Evolutionary conservation across 108 stramenopile genomes (phyloP).

Genomic region (Tribonema minus): DNA sequence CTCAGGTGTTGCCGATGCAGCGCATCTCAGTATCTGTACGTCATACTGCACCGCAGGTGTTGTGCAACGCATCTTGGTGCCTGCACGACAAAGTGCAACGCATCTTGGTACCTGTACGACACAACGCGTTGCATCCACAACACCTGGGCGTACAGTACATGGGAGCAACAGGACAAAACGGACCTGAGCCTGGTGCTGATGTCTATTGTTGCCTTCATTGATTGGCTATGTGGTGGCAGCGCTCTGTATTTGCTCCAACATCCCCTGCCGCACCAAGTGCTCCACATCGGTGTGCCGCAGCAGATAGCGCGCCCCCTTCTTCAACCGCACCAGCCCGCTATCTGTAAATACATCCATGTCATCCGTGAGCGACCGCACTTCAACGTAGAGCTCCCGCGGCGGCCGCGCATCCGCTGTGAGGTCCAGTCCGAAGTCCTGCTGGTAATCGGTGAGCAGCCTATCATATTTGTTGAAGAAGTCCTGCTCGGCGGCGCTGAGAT

Average conservation of each 20-base stretch:
- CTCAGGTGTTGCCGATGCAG: no score
- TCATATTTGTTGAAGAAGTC: slow-evolving; percentile 72
- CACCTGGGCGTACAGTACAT: no score
- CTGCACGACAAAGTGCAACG: no score
- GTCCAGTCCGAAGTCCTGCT: slow-evolving; percentile 32
- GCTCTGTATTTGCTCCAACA: slow-evolving; percentile 61
- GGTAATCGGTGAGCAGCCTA: slow-evolving; percentile 55
- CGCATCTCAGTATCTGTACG: no score
- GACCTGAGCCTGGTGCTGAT: no score
- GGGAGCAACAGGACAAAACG: no score
- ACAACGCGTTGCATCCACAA: no score
- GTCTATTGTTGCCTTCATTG: no score
- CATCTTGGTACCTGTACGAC: no score
- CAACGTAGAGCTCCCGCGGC: slow-evolving; percentile 67
- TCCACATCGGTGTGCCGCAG: slow-evolving; percentile 79
- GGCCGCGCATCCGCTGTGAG: slow-evolving; percentile 59
- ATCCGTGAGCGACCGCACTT: slow-evolving; percentile 69
- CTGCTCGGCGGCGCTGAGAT: slow-evolving; percentile 60
- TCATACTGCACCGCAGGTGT: no score
- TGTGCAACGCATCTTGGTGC: no score
- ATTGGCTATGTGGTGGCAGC: slow-evolving; percentile 14
- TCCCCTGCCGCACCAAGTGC: slow-evolving; percentile 73
- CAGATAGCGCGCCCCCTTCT: slow-evolving; percentile 73
- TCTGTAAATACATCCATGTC: slow-evolving; percentile 61
- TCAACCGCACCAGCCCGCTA: slow-evolving; percentile 70